Percentiles rank a stretch among this genome's conserved stretches.
These are phyloP conservation scores for Cynara cardunculus DNA, from an alignment of 129 eudicot species.

Conservation along the genomic window DNA sequence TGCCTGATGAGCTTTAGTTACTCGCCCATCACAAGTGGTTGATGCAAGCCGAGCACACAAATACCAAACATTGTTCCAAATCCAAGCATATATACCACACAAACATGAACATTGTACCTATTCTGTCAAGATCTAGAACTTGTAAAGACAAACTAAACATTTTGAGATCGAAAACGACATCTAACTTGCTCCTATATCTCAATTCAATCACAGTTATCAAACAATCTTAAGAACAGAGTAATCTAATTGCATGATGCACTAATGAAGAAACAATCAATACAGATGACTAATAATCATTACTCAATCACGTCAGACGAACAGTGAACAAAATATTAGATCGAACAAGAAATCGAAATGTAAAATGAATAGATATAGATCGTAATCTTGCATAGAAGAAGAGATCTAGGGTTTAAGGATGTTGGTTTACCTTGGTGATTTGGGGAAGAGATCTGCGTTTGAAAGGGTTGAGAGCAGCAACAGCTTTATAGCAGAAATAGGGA, in stretches of 20 bases:
- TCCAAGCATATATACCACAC: neutral
- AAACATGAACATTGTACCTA: neutral
- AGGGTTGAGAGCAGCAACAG: slow-evolving; percentile 5
- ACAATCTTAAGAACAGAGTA: neutral
- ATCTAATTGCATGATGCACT: neutral
- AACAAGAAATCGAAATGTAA: neutral
- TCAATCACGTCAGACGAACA: neutral
- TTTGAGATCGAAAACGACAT: slow-evolving; percentile 15
- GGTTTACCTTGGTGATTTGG: slow-evolving; percentile 19
- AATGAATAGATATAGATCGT: neutral
- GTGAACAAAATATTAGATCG: slow-evolving; percentile 2
- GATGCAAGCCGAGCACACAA: neutral
- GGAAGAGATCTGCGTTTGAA: slow-evolving; percentile 16
- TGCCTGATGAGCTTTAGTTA: neutral
- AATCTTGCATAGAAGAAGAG: slow-evolving; percentile 1
- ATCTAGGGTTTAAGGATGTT: slow-evolving; percentile 19
- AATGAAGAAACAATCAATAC: neutral
- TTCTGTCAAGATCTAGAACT: slow-evolving; percentile 16
- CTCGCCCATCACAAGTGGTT: neutral
- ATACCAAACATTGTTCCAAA: neutral
- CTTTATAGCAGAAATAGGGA: slow-evolving; percentile 21
- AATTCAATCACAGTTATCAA: neutral
- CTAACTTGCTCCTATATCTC: slow-evolving; percentile 7
- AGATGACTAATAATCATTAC: neutral
- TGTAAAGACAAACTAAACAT: neutral